Percentiles rank a stretch among this genome's conserved stretches.
These are phyloP conservation scores for Neofusicoccum parvum DNA, from an alignment of 2,329 filamentous ascomycete species.

Conservation along the genomic window DNA sequence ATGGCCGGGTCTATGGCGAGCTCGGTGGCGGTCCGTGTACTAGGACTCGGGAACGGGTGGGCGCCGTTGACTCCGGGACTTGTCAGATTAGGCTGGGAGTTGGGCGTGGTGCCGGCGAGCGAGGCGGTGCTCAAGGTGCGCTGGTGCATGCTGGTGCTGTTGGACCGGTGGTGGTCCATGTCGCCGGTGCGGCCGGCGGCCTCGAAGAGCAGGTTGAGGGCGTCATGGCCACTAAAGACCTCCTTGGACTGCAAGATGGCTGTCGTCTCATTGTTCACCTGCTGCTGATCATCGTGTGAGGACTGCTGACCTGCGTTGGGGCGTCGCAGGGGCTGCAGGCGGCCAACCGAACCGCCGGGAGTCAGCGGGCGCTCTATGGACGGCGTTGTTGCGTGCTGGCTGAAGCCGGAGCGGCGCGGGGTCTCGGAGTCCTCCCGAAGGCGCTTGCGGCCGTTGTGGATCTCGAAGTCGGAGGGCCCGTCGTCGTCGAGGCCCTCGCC, in stretches of 20 bases:
- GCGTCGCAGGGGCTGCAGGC: constrained; percentile 66
- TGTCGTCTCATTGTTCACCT: constrained; percentile 62
- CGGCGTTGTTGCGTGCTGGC: neutral
- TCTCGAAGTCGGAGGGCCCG: constrained; percentile 62
- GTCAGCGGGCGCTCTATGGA: constrained; percentile 58
- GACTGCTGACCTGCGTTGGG: constrained; percentile 47
- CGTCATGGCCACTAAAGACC: constrained; percentile 90
- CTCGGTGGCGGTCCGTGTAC: constrained; percentile 30
- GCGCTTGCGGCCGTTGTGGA: constrained; percentile 74
- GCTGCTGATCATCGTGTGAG: constrained; percentile 56
- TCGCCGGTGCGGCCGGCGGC: constrained; percentile 63
- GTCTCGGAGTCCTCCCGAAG: constrained; percentile 53
- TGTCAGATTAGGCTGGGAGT: constrained; percentile 37
- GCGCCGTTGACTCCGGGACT: constrained; percentile 34
- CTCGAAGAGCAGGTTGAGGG: constrained; percentile 87
- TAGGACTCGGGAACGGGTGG: constrained; percentile 28
- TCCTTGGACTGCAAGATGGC: constrained; percentile 63
- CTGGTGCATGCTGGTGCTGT: constrained; percentile 46
- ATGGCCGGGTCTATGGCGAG: constrained; percentile 36
- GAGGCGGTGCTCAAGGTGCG: constrained; percentile 27
- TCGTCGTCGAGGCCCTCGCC: constrained; percentile 47
- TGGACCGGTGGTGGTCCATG: constrained; percentile 49
- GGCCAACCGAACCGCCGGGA: constrained; percentile 66
- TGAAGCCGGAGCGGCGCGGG: constrained; percentile 28
- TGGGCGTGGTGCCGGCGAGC: constrained; percentile 35